Evolutionary conservation across 148 eudicot species (phyloP).

Genomic region (Cornus suecica): DNA sequence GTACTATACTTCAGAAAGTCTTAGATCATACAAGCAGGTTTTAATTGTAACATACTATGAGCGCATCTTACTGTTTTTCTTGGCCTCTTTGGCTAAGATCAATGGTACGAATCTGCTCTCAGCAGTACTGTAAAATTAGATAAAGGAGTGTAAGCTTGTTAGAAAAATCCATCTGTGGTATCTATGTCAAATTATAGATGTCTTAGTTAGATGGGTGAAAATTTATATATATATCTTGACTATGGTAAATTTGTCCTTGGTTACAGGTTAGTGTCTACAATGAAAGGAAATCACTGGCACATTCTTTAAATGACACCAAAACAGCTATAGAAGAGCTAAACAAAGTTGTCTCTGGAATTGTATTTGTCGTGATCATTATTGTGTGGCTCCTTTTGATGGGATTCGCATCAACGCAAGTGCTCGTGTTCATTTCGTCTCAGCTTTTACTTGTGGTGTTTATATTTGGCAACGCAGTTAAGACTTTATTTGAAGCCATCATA

Average conservation of each 20-base stretch:
- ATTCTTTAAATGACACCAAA: conserved; percentile 72
- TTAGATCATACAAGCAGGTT: neutral
- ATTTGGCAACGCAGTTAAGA: conserved; percentile 64
- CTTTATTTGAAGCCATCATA: conserved; percentile 68
- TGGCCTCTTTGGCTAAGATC: neutral
- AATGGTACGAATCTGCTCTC: neutral
- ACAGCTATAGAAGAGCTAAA: conserved; percentile 84
- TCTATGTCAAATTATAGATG: neutral
- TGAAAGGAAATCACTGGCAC: conserved; percentile 69
- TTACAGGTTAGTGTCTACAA: conserved; percentile 63
- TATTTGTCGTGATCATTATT: conserved; percentile 39
- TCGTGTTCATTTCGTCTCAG: conserved; percentile 72
- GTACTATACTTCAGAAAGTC: no score
- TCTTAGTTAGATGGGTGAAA: neutral
- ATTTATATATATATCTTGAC: neutral
- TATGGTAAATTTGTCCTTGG: neutral
- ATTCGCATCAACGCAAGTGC: conserved; percentile 57
- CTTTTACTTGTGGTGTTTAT: conserved; percentile 59
- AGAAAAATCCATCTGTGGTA: neutral
- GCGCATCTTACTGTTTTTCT: neutral
- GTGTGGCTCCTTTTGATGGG: conserved; percentile 79
- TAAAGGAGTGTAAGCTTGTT: conserved; percentile 3
- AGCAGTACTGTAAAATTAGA: neutral
- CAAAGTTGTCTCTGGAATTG: conserved; percentile 45
- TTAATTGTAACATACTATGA: neutral